These are phyloP conservation scores for Glebionis coronaria DNA, from an alignment of 129 eudicot genomes.

Conservation along the genomic window DNA sequence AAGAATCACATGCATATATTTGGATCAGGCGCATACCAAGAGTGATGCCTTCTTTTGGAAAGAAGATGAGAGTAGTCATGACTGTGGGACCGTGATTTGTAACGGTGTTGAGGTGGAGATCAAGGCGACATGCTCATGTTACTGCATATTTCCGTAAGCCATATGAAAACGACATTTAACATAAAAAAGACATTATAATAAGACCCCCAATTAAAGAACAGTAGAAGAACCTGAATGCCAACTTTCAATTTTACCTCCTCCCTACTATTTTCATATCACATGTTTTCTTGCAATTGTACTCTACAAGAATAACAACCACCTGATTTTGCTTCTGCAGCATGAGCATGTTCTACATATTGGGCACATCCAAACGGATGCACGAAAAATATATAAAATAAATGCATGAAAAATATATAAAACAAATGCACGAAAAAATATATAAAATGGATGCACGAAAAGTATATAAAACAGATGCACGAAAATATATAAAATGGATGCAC, in stretches of 20 bases:
- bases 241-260: slow-evolving; percentile 28
- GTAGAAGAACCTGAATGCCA: background rate
- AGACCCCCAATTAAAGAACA: background rate
- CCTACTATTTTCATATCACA: slow-evolving; percentile 49
- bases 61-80: slow-evolving; percentile 16
- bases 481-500: no score
- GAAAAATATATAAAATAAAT: no score
- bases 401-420: no score
- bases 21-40: no score
- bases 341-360: slow-evolving; percentile 61
- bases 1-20: background rate
- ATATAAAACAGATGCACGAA: no score
- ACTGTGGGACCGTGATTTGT: slow-evolving; percentile 22
- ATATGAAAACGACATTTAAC: background rate
- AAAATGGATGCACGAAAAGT: no score
- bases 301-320: slow-evolving; percentile 53
- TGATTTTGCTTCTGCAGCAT: slow-evolving; percentile 56
- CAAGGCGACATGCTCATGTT: slow-evolving; percentile 8
- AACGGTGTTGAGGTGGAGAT: slow-evolving; percentile 17
- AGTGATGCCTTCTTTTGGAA: slow-evolving; percentile 21
- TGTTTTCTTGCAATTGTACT: slow-evolving; percentile 56
- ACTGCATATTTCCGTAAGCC: slow-evolving; percentile 5
- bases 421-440: no score
- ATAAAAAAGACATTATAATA: background rate
- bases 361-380: no score